Evolutionary conservation across 2,329 filamentous ascomycete species (phyloP), one percentile per base, ranked within the genome.

Genomic region (Aspergillus fischeri): DNA sequence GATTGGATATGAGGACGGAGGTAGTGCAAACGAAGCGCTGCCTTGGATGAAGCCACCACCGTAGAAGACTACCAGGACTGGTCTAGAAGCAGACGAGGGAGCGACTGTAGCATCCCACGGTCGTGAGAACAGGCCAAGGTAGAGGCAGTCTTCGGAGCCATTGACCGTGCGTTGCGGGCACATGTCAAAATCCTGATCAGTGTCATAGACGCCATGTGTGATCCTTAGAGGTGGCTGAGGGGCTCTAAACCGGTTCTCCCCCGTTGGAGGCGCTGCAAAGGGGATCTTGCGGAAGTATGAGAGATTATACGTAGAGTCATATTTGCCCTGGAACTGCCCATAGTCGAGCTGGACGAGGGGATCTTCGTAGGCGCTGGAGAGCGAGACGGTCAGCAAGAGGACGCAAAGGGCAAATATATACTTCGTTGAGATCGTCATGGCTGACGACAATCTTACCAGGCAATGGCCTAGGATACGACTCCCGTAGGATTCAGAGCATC

Each of bases 41-140:
- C 84, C 85, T 65, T 83, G 73, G 52, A 86, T 82, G 71, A 84
- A 87, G 2, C 77, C 85, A 11, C 85, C 85, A 53, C 85, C 85
- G 65, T 83, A 85, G 65, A 85, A 86, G 3, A 80, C 79, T 3
- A 87, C 78, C 0, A 87, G 77, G 0, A 87, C 84, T 0, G 85
- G 84, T 2, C 81, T 75, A 3, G 80, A 69, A n/a, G 75, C 41
- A 17, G 58, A 45, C 9, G 49, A 20, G 1, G 55, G n/a, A 4
- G 38, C 25, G 3, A 41, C 65, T 1, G 67, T 66, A 1, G 54
- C 24, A 0, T 67, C 72, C 83, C 83, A 86, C 3, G 83, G 84
- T 0, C 83, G 78, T 4, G 81, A 79, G 70, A 84, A 86, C 0
- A 87, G 72, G 10, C 82, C 82, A 1, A 87, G 77, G 59, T 85